Conservation (phyloP, 257 asterid genomes). For the Verbena officinalis region DNA sequence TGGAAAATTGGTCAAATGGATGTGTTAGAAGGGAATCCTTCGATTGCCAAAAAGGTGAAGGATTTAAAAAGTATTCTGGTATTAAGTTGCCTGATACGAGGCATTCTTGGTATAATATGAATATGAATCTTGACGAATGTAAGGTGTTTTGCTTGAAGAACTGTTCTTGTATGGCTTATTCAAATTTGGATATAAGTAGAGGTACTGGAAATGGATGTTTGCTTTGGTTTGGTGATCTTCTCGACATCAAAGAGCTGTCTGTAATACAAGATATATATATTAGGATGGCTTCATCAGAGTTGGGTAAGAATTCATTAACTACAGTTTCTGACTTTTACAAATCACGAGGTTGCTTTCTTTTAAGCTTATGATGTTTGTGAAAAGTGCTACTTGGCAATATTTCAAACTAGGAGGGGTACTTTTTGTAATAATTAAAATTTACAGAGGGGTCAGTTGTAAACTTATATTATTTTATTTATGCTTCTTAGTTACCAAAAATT, state of each 20-base stretch:
- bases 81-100: conserved; percentile 38
- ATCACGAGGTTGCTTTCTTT: too few species aligned
- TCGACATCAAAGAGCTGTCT: conserved; percentile 32
- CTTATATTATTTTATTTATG: too few species aligned
- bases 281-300: conserved; percentile 37
- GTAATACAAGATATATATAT: conserved; percentile 37
- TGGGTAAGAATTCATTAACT: conserved; percentile 5
- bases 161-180: conserved; percentile 43
- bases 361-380: too few species aligned
- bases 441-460: too few species aligned
- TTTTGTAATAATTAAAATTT: too few species aligned
- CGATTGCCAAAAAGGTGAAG: conserved; percentile 33
- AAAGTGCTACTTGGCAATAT: too few species aligned
- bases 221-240: conserved; percentile 38
- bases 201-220: conserved; percentile 31
- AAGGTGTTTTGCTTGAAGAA: conserved; percentile 34
- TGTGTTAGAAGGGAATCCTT: conserved; percentile 30
- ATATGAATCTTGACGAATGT: conserved; percentile 35
- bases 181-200: conserved; percentile 32
- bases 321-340: too few species aligned
- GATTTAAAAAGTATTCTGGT: conserved; percentile 30
- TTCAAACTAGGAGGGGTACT: too few species aligned
- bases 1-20: conserved; percentile 35
- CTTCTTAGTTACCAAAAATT: too few species aligned
- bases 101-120: conserved; percentile 27